A percentile compares a stretch with the other conserved stretches of the same genome.
Evolutionary conservation across 106 monocot species (phyloP).

Genomic region (Hemerocallis citrina): DNA sequence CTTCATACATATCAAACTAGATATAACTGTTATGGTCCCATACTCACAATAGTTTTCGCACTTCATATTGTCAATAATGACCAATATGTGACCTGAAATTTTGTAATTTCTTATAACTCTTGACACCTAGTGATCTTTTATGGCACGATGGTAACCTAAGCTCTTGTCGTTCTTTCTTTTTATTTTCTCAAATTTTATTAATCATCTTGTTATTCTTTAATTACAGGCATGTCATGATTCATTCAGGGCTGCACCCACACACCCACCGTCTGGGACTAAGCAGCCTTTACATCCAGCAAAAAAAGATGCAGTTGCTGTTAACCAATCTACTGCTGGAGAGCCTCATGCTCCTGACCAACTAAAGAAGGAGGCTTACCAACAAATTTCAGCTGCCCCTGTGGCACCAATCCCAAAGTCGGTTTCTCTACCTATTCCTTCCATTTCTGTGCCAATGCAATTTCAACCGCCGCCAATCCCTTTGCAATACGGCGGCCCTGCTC

Average conservation of each 20-base stretch:
- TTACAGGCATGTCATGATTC: slow-evolving; percentile 37
- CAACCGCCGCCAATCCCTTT: slow-evolving; percentile 23
- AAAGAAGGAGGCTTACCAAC: slow-evolving; percentile 21
- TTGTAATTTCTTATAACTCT: too few relatives aligned
- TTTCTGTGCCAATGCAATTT: slow-evolving; percentile 23
- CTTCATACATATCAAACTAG: neutral
- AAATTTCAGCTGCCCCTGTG: neutral
- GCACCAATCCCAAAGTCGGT: slow-evolving; percentile 13
- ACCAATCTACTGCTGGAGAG: slow-evolving; percentile 2
- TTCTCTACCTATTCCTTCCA: slow-evolving; percentile 16
- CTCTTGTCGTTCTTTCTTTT: neutral
- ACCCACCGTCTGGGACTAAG: slow-evolving; percentile 30
- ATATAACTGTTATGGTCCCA: too few relatives aligned
- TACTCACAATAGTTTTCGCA: too few relatives aligned
- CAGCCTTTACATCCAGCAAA: slow-evolving; percentile 14
- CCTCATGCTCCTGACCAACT: slow-evolving; percentile 16
- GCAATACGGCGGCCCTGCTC: slow-evolving; percentile 27
- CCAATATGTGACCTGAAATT: too few relatives aligned
- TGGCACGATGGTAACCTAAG: neutral
- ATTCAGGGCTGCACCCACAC: slow-evolving; percentile 20
- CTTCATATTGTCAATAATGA: too few relatives aligned
- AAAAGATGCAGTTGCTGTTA: slow-evolving; percentile 14
- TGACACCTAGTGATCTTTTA: neutral
- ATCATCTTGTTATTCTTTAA: neutral
- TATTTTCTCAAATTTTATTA: too few relatives aligned